phyloP scores from a whole-genome alignment of 768 basidiomycete species.

The Coprinellus micaceus region DNA sequence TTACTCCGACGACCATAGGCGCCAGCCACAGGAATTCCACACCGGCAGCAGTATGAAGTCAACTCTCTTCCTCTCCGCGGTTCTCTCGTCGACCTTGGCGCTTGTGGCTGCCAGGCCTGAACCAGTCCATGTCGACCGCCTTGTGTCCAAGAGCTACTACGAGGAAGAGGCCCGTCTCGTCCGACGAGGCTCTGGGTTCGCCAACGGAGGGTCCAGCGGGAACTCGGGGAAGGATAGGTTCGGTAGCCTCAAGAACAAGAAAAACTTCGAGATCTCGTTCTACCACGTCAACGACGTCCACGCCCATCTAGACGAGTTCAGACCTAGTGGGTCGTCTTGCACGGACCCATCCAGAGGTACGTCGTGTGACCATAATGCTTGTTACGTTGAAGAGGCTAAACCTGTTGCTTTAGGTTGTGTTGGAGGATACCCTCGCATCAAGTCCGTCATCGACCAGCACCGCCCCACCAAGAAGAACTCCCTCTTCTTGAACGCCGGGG shows the following conservation, averaged over 20 bases:
- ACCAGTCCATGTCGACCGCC: slow-evolving; percentile 17
- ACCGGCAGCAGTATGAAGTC: background rate
- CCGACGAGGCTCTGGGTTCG: slow-evolving; percentile 20
- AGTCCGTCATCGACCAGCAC: slow-evolving; percentile 32
- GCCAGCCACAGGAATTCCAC: background rate
- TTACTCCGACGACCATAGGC: background rate
- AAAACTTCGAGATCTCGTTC: slow-evolving; percentile 27
- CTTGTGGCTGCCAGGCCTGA: slow-evolving; percentile 1
- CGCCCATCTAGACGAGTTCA: slow-evolving; percentile 39
- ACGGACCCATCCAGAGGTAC: slow-evolving; percentile 27
- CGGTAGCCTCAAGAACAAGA: slow-evolving; percentile 15
- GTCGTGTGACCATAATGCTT: background rate
- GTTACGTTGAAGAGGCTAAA: background rate
- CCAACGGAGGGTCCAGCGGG: slow-evolving; percentile 10
- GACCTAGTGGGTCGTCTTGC: slow-evolving; percentile 34
- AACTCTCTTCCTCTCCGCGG: background rate
- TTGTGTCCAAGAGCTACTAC: slow-evolving; percentile 21
- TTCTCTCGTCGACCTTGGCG: background rate
- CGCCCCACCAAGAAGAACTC: slow-evolving; percentile 31
- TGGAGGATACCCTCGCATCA: slow-evolving; percentile 42
- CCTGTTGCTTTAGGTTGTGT: slow-evolving; percentile 28
- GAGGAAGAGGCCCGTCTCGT: slow-evolving; percentile 7
- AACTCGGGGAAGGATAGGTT: slow-evolving; percentile 19
- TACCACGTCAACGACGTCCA: slow-evolving; percentile 45
- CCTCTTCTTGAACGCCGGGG: slow-evolving; percentile 42